These are phyloP conservation scores for Microsporum ferrugineum DNA, from an alignment of 2,329 filamentous ascomycete genomes.

Conservation along the genomic window DNA sequence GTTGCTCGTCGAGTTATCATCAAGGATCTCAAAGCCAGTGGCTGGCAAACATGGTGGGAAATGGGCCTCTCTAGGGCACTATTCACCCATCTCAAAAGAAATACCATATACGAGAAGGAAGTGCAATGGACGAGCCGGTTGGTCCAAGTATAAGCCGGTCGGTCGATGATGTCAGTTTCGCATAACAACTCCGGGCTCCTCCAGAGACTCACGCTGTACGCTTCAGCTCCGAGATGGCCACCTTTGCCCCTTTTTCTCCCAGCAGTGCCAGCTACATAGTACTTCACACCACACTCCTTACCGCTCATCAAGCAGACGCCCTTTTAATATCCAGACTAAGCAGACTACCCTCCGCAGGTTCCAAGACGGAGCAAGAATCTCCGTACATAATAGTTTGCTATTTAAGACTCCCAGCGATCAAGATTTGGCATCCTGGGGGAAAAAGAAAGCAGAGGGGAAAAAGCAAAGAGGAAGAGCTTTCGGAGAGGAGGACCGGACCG, in stretches of 20 bases:
- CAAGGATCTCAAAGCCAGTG: background rate
- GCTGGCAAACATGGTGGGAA: background rate
- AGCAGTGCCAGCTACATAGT: too few relatives aligned
- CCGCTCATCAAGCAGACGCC: background rate
- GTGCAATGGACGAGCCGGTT: background rate
- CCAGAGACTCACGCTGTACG: background rate
- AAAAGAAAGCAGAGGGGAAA: background rate
- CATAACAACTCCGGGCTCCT: background rate
- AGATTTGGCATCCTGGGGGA: background rate
- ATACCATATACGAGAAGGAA: background rate
- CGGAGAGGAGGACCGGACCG: constrained; percentile 1
- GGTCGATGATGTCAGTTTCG: background rate
- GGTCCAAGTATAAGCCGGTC: background rate
- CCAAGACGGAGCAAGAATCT: background rate
- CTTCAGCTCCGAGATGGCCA: background rate
- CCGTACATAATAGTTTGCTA: background rate
- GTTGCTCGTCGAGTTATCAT: background rate
- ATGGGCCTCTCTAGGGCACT: background rate
- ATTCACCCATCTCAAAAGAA: background rate
- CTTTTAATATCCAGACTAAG: background rate
- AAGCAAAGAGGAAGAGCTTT: background rate
- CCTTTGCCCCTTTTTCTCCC: background rate
- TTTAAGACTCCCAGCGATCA: background rate
- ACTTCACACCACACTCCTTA: background rate
- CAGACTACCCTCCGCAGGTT: background rate